Conservation (phyloP, 176 grass and related monocot species). For the Aegilops umbellulata region DNA sequence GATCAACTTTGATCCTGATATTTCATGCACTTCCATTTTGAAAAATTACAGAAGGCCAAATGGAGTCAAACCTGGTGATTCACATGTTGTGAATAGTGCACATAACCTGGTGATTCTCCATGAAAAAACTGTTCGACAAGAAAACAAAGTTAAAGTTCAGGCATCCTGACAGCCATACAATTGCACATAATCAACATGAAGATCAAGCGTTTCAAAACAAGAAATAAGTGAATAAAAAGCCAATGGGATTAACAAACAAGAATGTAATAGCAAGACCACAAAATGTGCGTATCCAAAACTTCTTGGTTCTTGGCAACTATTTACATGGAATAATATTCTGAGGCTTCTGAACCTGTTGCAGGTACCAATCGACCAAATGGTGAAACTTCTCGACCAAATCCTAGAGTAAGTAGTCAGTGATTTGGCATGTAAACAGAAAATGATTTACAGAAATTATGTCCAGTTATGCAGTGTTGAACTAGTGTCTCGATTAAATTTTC, state of each 20-base stretch:
- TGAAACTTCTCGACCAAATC: not conserved
- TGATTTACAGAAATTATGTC: not conserved
- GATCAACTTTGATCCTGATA: not conserved
- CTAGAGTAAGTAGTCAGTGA: not conserved
- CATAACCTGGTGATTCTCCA: not conserved
- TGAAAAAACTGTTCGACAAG: not conserved
- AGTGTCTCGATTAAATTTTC: no score
- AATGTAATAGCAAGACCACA: not conserved
- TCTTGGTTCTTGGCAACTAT: not conserved
- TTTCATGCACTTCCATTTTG: not conserved
- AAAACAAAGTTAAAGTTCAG: constrained; percentile 17
- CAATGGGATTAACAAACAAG: not conserved
- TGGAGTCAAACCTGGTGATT: constrained; percentile 7
- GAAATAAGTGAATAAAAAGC: not conserved
- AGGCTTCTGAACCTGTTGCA: not conserved
- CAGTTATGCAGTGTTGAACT: not conserved
- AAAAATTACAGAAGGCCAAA: constrained; percentile 8
- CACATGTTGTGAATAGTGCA: not conserved
- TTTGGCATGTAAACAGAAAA: not conserved
- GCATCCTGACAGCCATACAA: not conserved
- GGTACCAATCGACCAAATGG: not conserved
- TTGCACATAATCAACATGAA: not conserved
- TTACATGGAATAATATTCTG: not conserved
- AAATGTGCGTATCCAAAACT: not conserved
- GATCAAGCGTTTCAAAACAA: not conserved